Evolutionary conservation across 176 grass and related monocot genomes (phyloP).

Genomic region (Leersia perrieri): DNA sequence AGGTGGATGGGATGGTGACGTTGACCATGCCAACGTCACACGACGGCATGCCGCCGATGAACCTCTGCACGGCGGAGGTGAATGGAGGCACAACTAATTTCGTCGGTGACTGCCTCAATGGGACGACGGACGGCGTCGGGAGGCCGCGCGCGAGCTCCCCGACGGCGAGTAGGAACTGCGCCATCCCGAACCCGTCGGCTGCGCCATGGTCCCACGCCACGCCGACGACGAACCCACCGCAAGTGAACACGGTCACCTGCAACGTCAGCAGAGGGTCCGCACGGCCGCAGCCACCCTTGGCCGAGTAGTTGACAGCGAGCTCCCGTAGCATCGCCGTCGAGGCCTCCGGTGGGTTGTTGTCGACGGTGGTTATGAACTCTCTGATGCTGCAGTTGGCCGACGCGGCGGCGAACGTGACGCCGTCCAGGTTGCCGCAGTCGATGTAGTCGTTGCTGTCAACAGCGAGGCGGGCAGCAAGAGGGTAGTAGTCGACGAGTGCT

Average conservation of each 20-base stretch:
- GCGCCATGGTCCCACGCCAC: too few species aligned
- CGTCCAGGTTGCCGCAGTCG: not conserved
- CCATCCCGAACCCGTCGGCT: conserved; percentile 6
- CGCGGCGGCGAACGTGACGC: not conserved
- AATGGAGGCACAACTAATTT: not conserved
- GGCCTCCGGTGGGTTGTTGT: too few species aligned
- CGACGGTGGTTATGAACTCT: not conserved
- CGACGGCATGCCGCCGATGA: not conserved
- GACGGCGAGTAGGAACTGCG: conserved; percentile 22
- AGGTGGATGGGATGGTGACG: conserved; percentile 5
- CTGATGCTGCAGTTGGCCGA: not conserved
- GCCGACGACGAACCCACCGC: conserved; percentile 33
- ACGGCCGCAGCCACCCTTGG: not conserved
- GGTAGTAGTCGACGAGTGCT: not conserved
- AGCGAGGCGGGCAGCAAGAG: not conserved
- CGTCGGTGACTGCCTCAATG: not conserved
- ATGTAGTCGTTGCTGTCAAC: not conserved
- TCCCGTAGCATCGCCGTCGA: too few species aligned
- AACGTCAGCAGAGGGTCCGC: conserved; percentile 12
- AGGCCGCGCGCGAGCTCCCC: conserved; percentile 8
- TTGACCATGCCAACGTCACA: too few species aligned
- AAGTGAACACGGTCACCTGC: conserved; percentile 29
- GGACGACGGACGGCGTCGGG: not conserved
- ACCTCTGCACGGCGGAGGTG: not conserved
- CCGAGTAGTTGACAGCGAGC: not conserved